phyloP scores from a whole-genome alignment of 2,329 filamentous ascomycete genomes.

The Trichoderma simmonsii region DNA sequence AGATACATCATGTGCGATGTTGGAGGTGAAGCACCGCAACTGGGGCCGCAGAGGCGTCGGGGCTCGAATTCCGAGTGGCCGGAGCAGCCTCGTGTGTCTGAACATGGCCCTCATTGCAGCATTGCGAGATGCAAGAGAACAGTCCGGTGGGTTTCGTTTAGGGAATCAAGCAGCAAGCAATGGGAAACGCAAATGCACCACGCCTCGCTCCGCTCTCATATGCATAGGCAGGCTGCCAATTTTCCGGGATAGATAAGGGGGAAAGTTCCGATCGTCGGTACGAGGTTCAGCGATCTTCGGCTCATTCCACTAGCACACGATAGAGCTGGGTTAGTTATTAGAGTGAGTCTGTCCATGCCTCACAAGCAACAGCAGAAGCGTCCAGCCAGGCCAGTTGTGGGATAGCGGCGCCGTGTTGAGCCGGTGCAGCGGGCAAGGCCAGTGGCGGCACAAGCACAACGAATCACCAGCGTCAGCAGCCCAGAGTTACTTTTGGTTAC shows the following conservation, averaged over 20 bases:
- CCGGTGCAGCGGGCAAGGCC: not conserved
- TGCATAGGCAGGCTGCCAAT: not conserved
- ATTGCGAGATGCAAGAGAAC: conserved; percentile 12
- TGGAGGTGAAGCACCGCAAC: conserved; percentile 21
- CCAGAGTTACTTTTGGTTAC: not conserved
- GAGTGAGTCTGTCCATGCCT: not conserved
- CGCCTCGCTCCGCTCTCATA: not conserved
- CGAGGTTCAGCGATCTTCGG: not conserved
- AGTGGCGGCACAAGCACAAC: conserved; percentile 4
- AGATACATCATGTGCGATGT: conserved; percentile 41
- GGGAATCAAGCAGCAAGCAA: not conserved
- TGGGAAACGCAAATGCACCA: not conserved
- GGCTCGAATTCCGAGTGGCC: conserved; percentile 4
- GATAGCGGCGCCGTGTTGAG: conserved; percentile 8
- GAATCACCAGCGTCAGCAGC: not conserved
- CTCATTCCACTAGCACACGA: not conserved
- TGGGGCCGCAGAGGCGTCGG: not conserved
- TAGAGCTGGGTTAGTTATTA: not conserved
- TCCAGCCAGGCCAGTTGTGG: not conserved
- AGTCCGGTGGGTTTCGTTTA: not conserved
- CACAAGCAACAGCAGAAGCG: not conserved
- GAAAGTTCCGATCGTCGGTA: not conserved
- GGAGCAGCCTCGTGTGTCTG: conserved; percentile 18
- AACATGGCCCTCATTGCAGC: conserved; percentile 25
- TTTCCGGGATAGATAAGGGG: not conserved